Percentiles rank a stretch among this genome's conserved stretches.
Conservation (phyloP, 768 basidiomycete genomes). For the Mycena vitilis region DNA sequence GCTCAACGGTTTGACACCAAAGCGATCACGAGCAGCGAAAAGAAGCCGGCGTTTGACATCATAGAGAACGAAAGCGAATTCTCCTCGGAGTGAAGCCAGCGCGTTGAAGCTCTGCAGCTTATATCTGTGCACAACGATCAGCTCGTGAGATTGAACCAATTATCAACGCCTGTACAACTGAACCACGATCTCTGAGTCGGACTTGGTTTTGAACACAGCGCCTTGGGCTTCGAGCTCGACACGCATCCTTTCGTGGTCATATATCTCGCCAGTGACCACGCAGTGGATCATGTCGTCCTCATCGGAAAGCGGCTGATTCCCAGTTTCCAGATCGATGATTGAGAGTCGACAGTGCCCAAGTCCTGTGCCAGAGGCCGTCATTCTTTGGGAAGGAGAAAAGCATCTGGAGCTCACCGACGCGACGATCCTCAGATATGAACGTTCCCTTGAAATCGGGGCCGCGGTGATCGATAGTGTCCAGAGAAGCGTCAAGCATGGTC, state of each 20-base stretch:
- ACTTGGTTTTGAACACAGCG: constrained; percentile 29
- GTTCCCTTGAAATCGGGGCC: constrained; percentile 25
- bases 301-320: constrained; percentile 29
- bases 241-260: constrained; percentile 33
- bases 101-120: constrained; percentile 19
- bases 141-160: not conserved
- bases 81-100: constrained; percentile 28
- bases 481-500: constrained; percentile 8
- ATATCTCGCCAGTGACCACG: constrained; percentile 31
- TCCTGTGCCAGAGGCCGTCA: too few relatives aligned
- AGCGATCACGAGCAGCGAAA: constrained; percentile 34
- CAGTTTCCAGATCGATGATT: constrained; percentile 32
- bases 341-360: constrained; percentile 29
- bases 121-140: constrained; percentile 16
- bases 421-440: constrained; percentile 19
- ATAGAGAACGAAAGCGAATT: constrained; percentile 36
- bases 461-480: constrained; percentile 16
- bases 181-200: constrained; percentile 30
- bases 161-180: constrained; percentile 17
- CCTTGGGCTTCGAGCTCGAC: constrained; percentile 26
- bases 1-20: constrained; percentile 35
- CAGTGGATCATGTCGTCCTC: constrained; percentile 23
- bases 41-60: constrained; percentile 15
- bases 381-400: too few relatives aligned
- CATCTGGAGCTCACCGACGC: constrained; percentile 28